A percentile compares a stretch with the other conserved stretches of the same genome.
Conservation (phyloP, 768 basidiomycete species). For the Tylopilus subfusipes region DNA sequence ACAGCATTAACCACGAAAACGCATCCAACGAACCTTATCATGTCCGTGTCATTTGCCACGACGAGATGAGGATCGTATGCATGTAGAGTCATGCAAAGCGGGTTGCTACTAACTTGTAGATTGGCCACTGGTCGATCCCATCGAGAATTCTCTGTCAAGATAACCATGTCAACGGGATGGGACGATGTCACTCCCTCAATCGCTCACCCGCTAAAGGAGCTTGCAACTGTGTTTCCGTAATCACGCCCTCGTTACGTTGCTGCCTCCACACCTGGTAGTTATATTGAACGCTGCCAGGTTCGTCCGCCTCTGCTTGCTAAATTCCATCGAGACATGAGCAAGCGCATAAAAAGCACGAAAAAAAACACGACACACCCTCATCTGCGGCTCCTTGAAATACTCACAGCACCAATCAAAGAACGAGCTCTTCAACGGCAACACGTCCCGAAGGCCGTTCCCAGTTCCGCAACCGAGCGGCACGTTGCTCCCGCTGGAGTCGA, state of each 20-base stretch:
- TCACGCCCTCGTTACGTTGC: constrained; percentile 80
- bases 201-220: constrained; percentile 69
- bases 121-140: constrained; percentile 76
- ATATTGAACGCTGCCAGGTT: constrained; percentile 90
- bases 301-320: constrained; percentile 91
- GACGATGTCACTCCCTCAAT: not conserved
- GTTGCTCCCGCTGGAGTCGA: constrained; percentile 64
- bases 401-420: constrained; percentile 97
- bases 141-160: constrained; percentile 47
- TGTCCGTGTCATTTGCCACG: constrained; percentile 80
- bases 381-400: constrained; percentile 98
- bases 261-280: constrained; percentile 97
- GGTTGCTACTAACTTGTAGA: constrained; percentile 55
- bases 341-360: not conserved
- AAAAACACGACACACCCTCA: constrained; percentile 67
- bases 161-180: not conserved
- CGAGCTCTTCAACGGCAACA: constrained; percentile 83
- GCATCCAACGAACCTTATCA: constrained; percentile 61
- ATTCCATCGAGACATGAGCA: constrained; percentile 13
- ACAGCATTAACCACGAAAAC: not conserved
- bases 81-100: constrained; percentile 83
- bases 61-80: constrained; percentile 88
- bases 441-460: constrained; percentile 76
- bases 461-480: constrained; percentile 77
- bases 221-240: constrained; percentile 64